phyloP scores from a whole-genome alignment of 2,329 filamentous ascomycete species.

The Trichoderma breve region DNA sequence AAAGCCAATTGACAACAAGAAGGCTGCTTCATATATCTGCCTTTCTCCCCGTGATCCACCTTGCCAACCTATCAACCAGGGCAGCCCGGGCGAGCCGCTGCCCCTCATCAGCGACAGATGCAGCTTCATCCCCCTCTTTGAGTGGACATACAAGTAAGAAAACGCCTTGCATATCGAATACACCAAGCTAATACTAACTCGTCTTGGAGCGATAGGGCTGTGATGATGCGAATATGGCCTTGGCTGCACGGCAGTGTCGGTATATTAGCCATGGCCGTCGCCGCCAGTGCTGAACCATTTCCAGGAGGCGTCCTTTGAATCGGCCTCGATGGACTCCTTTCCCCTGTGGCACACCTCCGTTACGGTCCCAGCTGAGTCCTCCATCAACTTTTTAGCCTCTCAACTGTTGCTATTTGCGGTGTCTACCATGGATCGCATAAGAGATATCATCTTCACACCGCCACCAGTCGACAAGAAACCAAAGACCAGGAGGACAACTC shows the following conservation, averaged over 20 bases:
- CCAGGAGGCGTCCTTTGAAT: background rate
- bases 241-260: constrained; percentile 2
- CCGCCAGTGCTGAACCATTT: background rate
- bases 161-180: background rate
- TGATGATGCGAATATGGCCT: constrained; percentile 8
- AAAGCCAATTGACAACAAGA: constrained; percentile 1
- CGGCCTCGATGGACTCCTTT: background rate
- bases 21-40: constrained; percentile 15
- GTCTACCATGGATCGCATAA: background rate
- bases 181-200: background rate
- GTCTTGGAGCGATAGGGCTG: constrained; percentile 3
- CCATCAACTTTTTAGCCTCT: background rate
- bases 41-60: constrained; percentile 14
- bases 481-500: constrained; percentile 7
- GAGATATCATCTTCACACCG: background rate
- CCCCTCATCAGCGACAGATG: background rate
- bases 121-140: constrained; percentile 2
- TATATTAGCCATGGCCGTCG: background rate
- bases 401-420: background rate
- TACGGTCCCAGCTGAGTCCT: background rate
- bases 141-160: background rate
- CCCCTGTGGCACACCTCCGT: background rate
- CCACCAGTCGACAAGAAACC: background rate
- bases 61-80: background rate
- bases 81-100: constrained; percentile 15